These are phyloP conservation scores for Amanita polypyramis DNA, from an alignment of 768 basidiomycete genomes.

Conservation along the genomic window DNA sequence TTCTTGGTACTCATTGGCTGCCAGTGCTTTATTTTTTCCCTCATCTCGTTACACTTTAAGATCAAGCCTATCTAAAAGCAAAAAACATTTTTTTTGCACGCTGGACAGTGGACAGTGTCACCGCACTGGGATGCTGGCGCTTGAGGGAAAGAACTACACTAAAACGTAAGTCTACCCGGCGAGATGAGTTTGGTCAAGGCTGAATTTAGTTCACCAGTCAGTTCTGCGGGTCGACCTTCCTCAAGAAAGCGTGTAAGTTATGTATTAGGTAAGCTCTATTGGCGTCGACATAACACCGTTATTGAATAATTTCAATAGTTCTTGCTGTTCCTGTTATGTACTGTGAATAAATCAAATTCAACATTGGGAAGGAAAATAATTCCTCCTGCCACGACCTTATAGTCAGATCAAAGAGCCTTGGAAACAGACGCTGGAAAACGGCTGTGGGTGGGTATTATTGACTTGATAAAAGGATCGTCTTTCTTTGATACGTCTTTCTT, in stretches of 20 bases:
- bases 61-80: conserved; percentile 89
- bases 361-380: neutral
- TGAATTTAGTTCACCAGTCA: conserved; percentile 4
- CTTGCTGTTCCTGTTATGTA: neutral
- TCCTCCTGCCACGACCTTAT: no score
- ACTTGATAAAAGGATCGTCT: no score
- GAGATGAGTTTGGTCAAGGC: neutral
- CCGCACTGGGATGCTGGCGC: conserved; percentile 11
- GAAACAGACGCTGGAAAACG: no score
- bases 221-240: conserved; percentile 9
- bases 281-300: neutral
- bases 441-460: no score
- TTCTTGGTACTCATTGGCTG: conserved; percentile 1
- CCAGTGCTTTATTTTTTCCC: conserved; percentile 95
- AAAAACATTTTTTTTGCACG: conserved; percentile 1
- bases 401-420: no score
- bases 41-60: conserved; percentile 99
- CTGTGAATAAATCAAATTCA: neutral
- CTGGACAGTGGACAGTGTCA: conserved; percentile 10
- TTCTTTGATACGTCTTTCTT: no score
- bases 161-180: conserved; percentile 6
- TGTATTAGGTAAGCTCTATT: conserved; percentile 19
- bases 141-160: neutral
- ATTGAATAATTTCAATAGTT: neutral
- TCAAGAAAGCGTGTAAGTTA: conserved; percentile 35